Percentiles rank a stretch among this genome's conserved stretches.
These are phyloP conservation scores for Tolypocladium endophyticum DNA, from an alignment of 2,329 filamentous ascomycete species.

Conservation along the genomic window DNA sequence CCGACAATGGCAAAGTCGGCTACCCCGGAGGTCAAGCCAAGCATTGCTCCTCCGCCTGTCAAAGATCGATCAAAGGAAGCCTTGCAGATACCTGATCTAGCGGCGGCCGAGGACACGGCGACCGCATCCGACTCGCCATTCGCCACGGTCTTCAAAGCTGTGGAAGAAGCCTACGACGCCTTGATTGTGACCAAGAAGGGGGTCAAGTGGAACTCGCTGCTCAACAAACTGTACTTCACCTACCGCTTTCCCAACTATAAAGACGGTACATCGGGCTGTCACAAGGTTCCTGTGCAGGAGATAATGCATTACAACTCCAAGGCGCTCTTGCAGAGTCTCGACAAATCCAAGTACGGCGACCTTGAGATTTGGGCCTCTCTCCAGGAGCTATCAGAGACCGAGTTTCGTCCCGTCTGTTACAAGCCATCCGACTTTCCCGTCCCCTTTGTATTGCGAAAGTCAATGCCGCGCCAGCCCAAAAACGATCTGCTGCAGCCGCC, in stretches of 20 bases:
- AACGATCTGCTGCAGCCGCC: neutral
- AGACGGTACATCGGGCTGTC: slow-evolving; percentile 16
- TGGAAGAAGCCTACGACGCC: slow-evolving; percentile 11
- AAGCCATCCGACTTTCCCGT: slow-evolving; percentile 18
- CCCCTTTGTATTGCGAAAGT: slow-evolving; percentile 12
- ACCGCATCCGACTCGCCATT: slow-evolving; percentile 13
- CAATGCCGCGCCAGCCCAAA: slow-evolving; percentile 2
- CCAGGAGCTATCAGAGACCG: slow-evolving; percentile 11
- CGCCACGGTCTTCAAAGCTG: slow-evolving; percentile 13
- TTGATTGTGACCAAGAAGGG: slow-evolving; percentile 10
- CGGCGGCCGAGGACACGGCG: neutral
- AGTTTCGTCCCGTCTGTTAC: slow-evolving; percentile 17
- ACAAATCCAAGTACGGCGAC: slow-evolving; percentile 19
- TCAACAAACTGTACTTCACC: slow-evolving; percentile 21
- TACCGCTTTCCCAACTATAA: slow-evolving; percentile 19
- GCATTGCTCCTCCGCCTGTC: neutral
- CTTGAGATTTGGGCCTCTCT: slow-evolving; percentile 25
- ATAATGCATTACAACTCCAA: slow-evolving; percentile 33
- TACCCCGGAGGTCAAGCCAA: neutral
- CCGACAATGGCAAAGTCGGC: neutral
- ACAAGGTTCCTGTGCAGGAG: slow-evolving; percentile 30
- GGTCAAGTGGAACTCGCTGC: slow-evolving; percentile 8
- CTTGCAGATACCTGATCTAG: neutral
- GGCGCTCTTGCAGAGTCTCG: slow-evolving; percentile 25
- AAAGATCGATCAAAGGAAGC: neutral